These are phyloP conservation scores for Linaria vulgaris DNA, from an alignment of 257 asterid genomes.

Conservation along the genomic window DNA sequence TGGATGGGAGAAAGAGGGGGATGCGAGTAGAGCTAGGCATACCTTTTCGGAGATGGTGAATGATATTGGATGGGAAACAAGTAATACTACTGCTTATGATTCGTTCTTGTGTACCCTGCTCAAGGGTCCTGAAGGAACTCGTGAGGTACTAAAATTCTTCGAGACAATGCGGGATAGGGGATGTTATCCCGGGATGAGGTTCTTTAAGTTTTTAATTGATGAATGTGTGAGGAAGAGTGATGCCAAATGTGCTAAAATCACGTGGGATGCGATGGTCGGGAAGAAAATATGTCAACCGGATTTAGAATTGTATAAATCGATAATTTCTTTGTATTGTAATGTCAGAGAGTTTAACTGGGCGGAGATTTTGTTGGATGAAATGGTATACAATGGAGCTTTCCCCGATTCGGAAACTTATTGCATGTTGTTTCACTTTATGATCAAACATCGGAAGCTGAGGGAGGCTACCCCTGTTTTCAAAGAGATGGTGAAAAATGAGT, in stretches of 20 bases:
- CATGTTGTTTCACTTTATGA: conserved; percentile 47
- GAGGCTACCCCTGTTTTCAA: conserved; percentile 56
- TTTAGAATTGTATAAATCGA: conserved; percentile 43
- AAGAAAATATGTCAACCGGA: conserved; percentile 47
- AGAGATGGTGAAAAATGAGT: conserved; percentile 80
- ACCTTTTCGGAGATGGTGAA: conserved; percentile 55
- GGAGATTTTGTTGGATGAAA: conserved; percentile 47
- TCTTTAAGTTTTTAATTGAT: conserved; percentile 53
- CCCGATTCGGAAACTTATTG: conserved; percentile 64
- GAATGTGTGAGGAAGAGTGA: conserved; percentile 60
- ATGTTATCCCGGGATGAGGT: conserved; percentile 62
- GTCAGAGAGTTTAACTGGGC: conserved; percentile 48
- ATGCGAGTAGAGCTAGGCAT: conserved; percentile 40
- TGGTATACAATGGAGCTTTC: conserved; percentile 63
- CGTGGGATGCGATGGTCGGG: conserved; percentile 55
- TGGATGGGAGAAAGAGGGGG: conserved; percentile 60
- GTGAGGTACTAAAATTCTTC: conserved; percentile 42
- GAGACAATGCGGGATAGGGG: conserved; percentile 41
- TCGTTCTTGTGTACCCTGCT: conserved; percentile 56
- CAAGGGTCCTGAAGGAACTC: conserved; percentile 49
- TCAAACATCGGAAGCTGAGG: conserved; percentile 42
- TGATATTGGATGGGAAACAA: conserved; percentile 63
- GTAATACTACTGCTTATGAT: conserved; percentile 55
- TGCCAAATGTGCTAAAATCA: conserved; percentile 40
- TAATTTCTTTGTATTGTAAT: conserved; percentile 55